Conservation (phyloP, 805 yeast genomes). For the Yamadazyma scolyti region DNA sequence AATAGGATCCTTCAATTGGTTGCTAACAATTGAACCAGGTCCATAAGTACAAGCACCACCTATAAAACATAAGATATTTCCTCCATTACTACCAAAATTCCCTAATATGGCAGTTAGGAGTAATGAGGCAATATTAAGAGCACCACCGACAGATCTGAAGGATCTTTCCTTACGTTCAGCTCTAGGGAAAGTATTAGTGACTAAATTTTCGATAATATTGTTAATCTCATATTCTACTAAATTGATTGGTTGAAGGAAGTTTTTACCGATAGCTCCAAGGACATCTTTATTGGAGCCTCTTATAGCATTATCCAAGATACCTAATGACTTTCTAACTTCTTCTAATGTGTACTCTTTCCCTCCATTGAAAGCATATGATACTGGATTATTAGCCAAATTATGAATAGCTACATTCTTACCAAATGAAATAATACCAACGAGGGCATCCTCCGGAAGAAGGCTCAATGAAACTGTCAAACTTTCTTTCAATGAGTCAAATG, state of each 20-base stretch:
- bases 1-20: constrained; percentile 90
- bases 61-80: constrained; percentile 77
- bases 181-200: constrained; percentile 63
- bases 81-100: constrained; percentile 73
- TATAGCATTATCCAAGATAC: constrained; percentile 23
- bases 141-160: constrained; percentile 89
- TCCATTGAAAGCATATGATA: constrained; percentile 73
- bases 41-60: constrained; percentile 95
- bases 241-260: constrained; percentile 70
- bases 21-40: constrained; percentile 92
- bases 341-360: constrained; percentile 78
- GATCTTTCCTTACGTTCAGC: constrained; percentile 57
- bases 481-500: constrained; percentile 78
- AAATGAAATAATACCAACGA: constrained; percentile 81
- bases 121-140: constrained; percentile 78
- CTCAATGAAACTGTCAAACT: constrained; percentile 71
- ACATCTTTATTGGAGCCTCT: constrained; percentile 29
- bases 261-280: constrained; percentile 16
- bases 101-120: constrained; percentile 79
- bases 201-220: constrained; percentile 72
- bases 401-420: constrained; percentile 91
- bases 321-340: constrained; percentile 55
- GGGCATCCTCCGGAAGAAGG: constrained; percentile 83
- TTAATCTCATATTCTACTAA: constrained; percentile 82
- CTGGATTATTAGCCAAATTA: constrained; percentile 35